These are phyloP conservation scores for Asparagopsis taxiformis DNA, from an alignment of 31 red algal genomes.

Conservation along the genomic window DNA sequence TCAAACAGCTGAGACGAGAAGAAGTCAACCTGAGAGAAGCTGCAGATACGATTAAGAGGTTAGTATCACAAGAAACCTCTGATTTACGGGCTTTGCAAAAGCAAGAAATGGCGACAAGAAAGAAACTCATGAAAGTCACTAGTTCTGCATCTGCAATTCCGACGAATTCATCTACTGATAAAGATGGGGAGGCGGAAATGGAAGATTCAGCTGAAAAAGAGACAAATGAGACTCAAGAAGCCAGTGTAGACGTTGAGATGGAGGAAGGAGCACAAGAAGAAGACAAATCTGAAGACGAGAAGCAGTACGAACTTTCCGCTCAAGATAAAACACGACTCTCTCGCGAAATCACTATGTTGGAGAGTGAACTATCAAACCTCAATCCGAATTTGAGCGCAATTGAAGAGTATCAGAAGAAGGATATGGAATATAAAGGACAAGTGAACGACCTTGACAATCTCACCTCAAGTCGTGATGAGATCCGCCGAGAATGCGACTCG, in stretches of 20 bases:
- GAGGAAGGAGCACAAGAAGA: neutral
- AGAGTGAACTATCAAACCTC: conserved; percentile 69
- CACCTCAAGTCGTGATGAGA: conserved; percentile 62
- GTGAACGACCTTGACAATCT: conserved; percentile 78
- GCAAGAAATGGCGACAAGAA: conserved; percentile 11
- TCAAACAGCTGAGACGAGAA: conserved; percentile 48
- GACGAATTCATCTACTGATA: neutral
- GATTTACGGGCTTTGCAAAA: conserved; percentile 31
- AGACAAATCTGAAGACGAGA: neutral
- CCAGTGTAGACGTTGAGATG: neutral
- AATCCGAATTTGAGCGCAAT: conserved; percentile 70
- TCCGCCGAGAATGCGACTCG: conserved; percentile 60
- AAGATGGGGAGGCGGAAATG: conserved; percentile 4
- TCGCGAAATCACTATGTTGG: conserved; percentile 59
- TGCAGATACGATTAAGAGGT: conserved; percentile 26
- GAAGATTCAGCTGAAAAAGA: too few species aligned
- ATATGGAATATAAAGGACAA: conserved; percentile 61
- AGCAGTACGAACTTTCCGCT: conserved; percentile 26
- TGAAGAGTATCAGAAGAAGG: conserved; percentile 67
- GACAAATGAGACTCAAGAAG: conserved; percentile 4
- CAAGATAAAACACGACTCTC: conserved; percentile 33
- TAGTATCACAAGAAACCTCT: conserved; percentile 16
- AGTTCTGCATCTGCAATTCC: too few species aligned
- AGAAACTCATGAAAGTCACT: conserved; percentile 16
- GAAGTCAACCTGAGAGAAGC: conserved; percentile 23